phyloP scores from a whole-genome alignment of 345 rosid genomes.

The Dimocarpus longan region DNA sequence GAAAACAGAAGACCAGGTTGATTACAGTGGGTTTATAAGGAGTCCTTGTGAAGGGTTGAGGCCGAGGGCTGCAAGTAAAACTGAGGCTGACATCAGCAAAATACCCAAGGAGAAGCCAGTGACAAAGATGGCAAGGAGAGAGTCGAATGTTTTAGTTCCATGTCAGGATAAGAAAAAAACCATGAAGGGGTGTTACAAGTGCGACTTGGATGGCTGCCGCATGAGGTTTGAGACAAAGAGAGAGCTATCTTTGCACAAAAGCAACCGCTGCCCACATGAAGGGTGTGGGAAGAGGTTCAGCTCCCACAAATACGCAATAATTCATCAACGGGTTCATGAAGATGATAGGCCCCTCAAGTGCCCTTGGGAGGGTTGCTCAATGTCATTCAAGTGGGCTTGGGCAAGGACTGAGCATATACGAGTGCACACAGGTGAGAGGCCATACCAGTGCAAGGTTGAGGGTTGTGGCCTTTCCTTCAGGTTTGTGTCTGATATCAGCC shows the following conservation, averaged over 20 bases:
- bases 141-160: conserved; percentile 29
- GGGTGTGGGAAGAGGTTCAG: conserved; percentile 85
- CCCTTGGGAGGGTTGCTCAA: conserved; percentile 87
- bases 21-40: conserved; percentile 57
- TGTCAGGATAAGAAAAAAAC: conserved; percentile 35
- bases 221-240: conserved; percentile 79
- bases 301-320: conserved; percentile 76
- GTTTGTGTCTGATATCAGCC: conserved; percentile 92
- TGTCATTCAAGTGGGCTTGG: conserved; percentile 99
- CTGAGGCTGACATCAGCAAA: conserved; percentile 25
- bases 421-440: conserved; percentile 92
- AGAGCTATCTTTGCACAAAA: conserved; percentile 67
- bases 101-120: conserved; percentile 35
- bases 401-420: conserved; percentile 98
- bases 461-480: conserved; percentile 87
- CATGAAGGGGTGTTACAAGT: conserved; percentile 44
- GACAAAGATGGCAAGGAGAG: conserved; percentile 44
- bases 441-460: conserved; percentile 79
- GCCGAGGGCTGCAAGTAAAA: conserved; percentile 49
- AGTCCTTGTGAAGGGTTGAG: conserved; percentile 99
- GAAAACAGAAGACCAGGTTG: conserved; percentile 35
- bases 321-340: conserved; percentile 90
- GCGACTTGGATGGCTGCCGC: conserved; percentile 81
- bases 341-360: conserved; percentile 87
- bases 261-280: conserved; percentile 73